Evolutionary conservation across 2,329 filamentous ascomycete species (phyloP), one percentile per base, ranked within the genome.

Genomic region (Lachnellula hyalina): DNA sequence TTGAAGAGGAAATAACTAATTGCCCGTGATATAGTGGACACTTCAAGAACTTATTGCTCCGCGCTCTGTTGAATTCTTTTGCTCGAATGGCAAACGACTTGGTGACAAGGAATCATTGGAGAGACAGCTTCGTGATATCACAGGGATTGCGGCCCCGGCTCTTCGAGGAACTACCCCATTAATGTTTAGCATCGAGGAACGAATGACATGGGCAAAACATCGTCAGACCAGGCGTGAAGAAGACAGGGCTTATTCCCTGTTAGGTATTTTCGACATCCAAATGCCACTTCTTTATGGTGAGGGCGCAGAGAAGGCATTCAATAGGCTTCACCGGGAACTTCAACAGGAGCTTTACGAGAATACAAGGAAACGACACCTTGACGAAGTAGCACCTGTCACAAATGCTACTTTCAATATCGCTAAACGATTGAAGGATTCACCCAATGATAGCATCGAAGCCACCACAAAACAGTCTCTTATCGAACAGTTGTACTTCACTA

Each of bases 201-300:
- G 55, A 53, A 53, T 61, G 50, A 59, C 51, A 34, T 63, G 74
- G 74, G 73, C 73, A 2, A 61, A 68, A 2, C 53, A 63, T 8
- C 66, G 74, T 0, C n/a, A 63, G 2, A 75, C 74, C 0, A 70
- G 66, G 0, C 59, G 70, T 2, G 23, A 53, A 0, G 75, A 78
- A 52, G 76, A 59, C 6, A 56, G 21, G 23, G 53, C 48, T 0
- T 78, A 77, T 47, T 75, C 68, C 4, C 61, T 78, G 0, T 55
- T 78, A 1, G 75, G 75, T 0, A 66, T 78, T 0, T 77, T 78
- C 40, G 64, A 67, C 1, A 65, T 78, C 19, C 69, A 71, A 35
- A 75, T 78, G 70, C 67, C 74, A 0, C 60, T 75, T 1, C 45
- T 76, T 0, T 78, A 78, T 53, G 54, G 75, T 1, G 71, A 74